Evolutionary conservation across 2,329 filamentous ascomycete species (phyloP), one percentile per base, ranked within the genome.

Genomic region (Pyrenochaeta sp.): DNA sequence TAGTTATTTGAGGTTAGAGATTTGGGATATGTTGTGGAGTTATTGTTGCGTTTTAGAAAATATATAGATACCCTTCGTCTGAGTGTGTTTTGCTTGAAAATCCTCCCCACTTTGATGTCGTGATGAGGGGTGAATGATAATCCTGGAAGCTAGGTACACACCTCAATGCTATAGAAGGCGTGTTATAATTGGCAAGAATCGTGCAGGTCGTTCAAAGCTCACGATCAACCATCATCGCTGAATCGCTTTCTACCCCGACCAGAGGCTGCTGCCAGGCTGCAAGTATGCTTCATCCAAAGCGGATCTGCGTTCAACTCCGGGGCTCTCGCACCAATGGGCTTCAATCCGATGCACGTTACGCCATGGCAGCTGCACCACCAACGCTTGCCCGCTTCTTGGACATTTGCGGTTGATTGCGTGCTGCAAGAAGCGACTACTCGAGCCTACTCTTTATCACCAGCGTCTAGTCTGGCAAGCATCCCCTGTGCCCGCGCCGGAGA

Each of bases 381-480:
- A 34, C 24, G 42, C 35, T 23, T 39, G 19, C 35, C 30, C 35
- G 23, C 41, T 39, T 44, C 18, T 31, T 30, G 35, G 19, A 34
- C 31, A 7, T 18, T n/a, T 40, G 15, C 27, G 40, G 23, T 26
- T 41, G 32, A 28, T 23, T 34, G 19, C 31, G 19, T 27, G 19
- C 35, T 41, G 45, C 41, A 36, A 37, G 35, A 40, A 36, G 45
- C 22, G 27, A 21, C 35, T 39, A 15, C 34, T 31, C 15, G n/a
- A n/a, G n/a, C n/a, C n/a, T n/a, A n/a, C n/a, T n/a, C n/a, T n/a
- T 24, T 17, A 30, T 17, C 14, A 21, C 35, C 19, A 37, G 44
- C 34, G 26, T 31, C 29, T 17, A 29, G 26, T 27, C 40, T 34
- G 41, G 41, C 24, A 26, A 42, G 47, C 47, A 35, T 14, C 21